Evolutionary conservation across 441 rosid genomes (phyloP).

Genomic region (Daphne laureola): DNA sequence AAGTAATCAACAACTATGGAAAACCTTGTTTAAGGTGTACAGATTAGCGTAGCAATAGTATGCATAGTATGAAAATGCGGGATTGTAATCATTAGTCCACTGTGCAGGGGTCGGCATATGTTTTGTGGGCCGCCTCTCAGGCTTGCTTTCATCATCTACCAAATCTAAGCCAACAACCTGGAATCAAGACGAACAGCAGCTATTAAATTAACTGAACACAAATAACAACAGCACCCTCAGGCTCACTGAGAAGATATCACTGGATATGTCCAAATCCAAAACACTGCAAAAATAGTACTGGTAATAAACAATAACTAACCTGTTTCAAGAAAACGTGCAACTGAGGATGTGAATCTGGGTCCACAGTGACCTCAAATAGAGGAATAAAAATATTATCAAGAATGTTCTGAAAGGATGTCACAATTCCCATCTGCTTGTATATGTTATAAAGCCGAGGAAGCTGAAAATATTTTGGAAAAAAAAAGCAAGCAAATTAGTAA

Average conservation of each 20-base stretch:
- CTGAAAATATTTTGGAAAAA: constrained; percentile 32
- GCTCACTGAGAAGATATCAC: neutral
- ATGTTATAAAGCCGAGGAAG: constrained; percentile 93
- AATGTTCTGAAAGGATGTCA: constrained; percentile 96
- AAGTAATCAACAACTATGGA: neutral
- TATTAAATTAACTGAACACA: neutral
- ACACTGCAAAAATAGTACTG: neutral
- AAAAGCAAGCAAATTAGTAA: neutral
- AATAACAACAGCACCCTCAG: neutral
- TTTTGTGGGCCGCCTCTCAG: constrained; percentile 98
- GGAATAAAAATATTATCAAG: constrained; percentile 96
- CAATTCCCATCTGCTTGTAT: constrained; percentile 99
- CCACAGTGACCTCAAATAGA: constrained; percentile 92
- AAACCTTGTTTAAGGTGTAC: constrained; percentile 84
- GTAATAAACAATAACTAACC: constrained; percentile 32
- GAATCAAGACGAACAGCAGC: constrained; percentile 4
- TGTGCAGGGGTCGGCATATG: constrained; percentile 99
- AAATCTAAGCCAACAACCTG: constrained; percentile 98
- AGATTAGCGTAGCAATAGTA: constrained; percentile 96
- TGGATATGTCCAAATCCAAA: constrained; percentile 13
- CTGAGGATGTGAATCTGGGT: constrained; percentile 99
- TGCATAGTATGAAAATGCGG: constrained; percentile 92
- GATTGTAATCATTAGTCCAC: constrained; percentile 96
- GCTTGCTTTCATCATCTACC: constrained; percentile 99
- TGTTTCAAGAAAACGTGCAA: constrained; percentile 90